A percentile compares a stretch with the other conserved stretches of the same genome.
These are phyloP conservation scores for Flaveria bidentis DNA, from an alignment of 129 eudicot species.

Conservation along the genomic window DNA sequence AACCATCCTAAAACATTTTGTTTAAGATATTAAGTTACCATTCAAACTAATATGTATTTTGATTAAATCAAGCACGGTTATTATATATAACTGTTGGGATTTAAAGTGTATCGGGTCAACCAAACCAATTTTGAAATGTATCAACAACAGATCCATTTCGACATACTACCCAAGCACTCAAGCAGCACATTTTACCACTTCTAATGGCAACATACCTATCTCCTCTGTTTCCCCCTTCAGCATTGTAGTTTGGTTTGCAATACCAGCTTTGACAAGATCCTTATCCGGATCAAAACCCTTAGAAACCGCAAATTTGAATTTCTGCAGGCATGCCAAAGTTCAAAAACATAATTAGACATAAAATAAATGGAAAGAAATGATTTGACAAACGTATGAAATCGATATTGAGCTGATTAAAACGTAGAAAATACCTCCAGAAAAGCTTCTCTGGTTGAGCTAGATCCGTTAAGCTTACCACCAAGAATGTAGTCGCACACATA, in stretches of 20 bases:
- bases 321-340: conserved; percentile 49
- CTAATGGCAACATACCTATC: conserved; percentile 54
- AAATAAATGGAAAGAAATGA: conserved; percentile 7
- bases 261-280: conserved; percentile 79
- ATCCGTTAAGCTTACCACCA: conserved; percentile 88
- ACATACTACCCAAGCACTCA: neutral
- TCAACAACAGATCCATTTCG: neutral
- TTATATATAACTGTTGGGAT: neutral
- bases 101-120: neutral
- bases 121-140: neutral
- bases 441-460: conserved; percentile 92
- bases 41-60: neutral
- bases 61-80: neutral
- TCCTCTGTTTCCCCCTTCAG: conserved; percentile 98
- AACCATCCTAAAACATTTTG: neutral
- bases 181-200: neutral
- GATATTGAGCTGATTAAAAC: neutral
- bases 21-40: neutral
- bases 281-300: conserved; percentile 91
- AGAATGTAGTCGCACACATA: conserved; percentile 97
- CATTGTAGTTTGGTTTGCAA: conserved; percentile 99
- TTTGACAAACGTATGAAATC: conserved; percentile 7
- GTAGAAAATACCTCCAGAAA: conserved; percentile 60
- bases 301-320: conserved; percentile 85
- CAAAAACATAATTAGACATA: conserved; percentile 16